Base-by-base conservation (phyloP, 2,329 filamentous ascomycete genomes). In the Ceratocystis huliohia region DNA sequence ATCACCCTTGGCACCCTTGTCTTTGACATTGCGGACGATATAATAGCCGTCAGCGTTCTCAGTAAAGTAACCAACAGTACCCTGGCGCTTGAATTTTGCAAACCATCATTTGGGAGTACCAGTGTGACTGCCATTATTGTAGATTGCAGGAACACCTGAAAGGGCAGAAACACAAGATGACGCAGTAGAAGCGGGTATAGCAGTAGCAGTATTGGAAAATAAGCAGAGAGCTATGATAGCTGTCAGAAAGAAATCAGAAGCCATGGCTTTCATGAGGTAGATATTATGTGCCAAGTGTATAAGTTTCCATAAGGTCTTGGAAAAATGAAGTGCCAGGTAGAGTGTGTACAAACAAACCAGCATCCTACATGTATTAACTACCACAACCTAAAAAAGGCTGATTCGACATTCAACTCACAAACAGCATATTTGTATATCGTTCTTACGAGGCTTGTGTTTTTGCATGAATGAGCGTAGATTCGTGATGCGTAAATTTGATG, bases 1-100 rank as follows among this genome's bases (percentile, higher is more conserved):
- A 72, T 99, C 92, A 72, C 94, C 94, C 77, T 86, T 89, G 72
- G 91, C 92, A 67, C 94, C 93, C 63, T 82, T 81, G 59, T 84
- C 79, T 78, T 93, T 84, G 61, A 92, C 88, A 71, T 91, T 91
- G 71, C 88, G 86, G 76, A 84, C 91, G 70, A 92, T 78, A 74
- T 88, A 81, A 80, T 90, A 94, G 72, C 76, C 75, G 28, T 78
- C 69, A 41, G 74, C 73, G 69, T 83, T 75, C 30, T 71, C 68
- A 37, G 30, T 65, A 28, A 69, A 70, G 73, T 86, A 95, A 37
- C 88, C 83, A 56, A 86, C 81, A 1, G 77, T 76, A 67, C 89
- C 91, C 71, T 90, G 83, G 50, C 87, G 86, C 71, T 85, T 73
- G 72, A 94, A 86, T 69, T 79, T 79, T 45, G 83, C 80, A 66